Evolutionary conservation across 345 rosid genomes (phyloP).

Genomic region (Arabis hirsuta): DNA sequence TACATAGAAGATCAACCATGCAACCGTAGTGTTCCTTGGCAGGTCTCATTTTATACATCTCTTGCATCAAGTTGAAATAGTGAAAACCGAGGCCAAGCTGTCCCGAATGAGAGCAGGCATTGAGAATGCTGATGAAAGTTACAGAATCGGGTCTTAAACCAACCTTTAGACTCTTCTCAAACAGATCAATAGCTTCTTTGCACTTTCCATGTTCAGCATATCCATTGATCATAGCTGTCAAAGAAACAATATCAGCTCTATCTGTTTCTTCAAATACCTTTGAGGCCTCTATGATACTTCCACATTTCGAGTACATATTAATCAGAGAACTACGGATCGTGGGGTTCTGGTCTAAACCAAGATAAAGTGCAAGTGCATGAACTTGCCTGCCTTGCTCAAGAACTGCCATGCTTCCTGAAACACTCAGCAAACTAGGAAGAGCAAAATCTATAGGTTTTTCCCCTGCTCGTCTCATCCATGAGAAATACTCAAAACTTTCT

Average conservation of each 20-base stretch:
- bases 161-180: constrained; percentile 58
- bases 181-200: constrained; percentile 70
- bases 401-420: constrained; percentile 75
- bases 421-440: constrained; percentile 78
- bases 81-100: constrained; percentile 74
- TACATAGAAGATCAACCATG: constrained; percentile 87
- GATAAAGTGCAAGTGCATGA: constrained; percentile 60
- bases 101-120: constrained; percentile 85
- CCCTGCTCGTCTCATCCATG: constrained; percentile 82
- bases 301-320: constrained; percentile 91
- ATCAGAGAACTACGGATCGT: constrained; percentile 67
- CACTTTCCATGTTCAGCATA: constrained; percentile 89
- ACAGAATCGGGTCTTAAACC: constrained; percentile 78
- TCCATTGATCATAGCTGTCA: constrained; percentile 93
- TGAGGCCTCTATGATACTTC: constrained; percentile 72
- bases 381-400: constrained; percentile 86
- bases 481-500: constrained; percentile 71
- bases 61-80: constrained; percentile 70
- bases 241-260: constrained; percentile 57
- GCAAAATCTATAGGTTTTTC: constrained; percentile 73
- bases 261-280: constrained; percentile 63
- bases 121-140: constrained; percentile 79
- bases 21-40: constrained; percentile 91
- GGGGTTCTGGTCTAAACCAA: constrained; percentile 63
- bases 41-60: constrained; percentile 52